Evolutionary conservation across 2,329 filamentous ascomycete genomes (phyloP).

Genomic region (Rhexocercosporidium sp.): DNA sequence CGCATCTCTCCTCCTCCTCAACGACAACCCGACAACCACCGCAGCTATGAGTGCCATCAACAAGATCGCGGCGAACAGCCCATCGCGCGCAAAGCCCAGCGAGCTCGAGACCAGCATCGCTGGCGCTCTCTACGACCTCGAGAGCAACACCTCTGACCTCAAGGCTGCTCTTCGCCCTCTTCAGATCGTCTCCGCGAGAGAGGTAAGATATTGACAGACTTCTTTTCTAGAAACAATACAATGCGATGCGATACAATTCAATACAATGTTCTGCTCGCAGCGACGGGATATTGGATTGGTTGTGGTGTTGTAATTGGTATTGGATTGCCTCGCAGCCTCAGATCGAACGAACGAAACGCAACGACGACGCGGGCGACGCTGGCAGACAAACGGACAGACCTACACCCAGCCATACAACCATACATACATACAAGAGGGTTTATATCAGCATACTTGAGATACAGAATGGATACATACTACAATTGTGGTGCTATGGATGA

Average conservation of each 20-base stretch:
- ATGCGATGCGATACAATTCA: background rate
- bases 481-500: constrained; percentile 28
- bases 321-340: constrained; percentile 22
- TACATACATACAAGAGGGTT: constrained; percentile 14
- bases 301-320: background rate
- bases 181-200: constrained; percentile 98
- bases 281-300: too few relatives aligned
- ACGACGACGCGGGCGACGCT: constrained; percentile 33
- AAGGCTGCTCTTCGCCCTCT: constrained; percentile 94
- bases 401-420: constrained; percentile 2
- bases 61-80: constrained; percentile 98
- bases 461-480: constrained; percentile 32
- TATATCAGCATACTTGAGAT: constrained; percentile 37
- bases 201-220: constrained; percentile 74
- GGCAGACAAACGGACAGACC: constrained; percentile 31
- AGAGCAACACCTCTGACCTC: constrained; percentile 99
- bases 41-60: constrained; percentile 78
- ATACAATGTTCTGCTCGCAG: background rate
- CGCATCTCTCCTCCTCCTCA: background rate
- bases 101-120: constrained; percentile 98
- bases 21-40: constrained; percentile 26
- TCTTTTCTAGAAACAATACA: background rate
- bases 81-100: constrained; percentile 92
- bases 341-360: constrained; percentile 28
- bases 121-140: constrained; percentile 96